A percentile compares a stretch with the other conserved stretches of the same genome.
Evolutionary conservation across 257 asterid genomes (phyloP).

Genomic region (Solanum medicagineum): DNA sequence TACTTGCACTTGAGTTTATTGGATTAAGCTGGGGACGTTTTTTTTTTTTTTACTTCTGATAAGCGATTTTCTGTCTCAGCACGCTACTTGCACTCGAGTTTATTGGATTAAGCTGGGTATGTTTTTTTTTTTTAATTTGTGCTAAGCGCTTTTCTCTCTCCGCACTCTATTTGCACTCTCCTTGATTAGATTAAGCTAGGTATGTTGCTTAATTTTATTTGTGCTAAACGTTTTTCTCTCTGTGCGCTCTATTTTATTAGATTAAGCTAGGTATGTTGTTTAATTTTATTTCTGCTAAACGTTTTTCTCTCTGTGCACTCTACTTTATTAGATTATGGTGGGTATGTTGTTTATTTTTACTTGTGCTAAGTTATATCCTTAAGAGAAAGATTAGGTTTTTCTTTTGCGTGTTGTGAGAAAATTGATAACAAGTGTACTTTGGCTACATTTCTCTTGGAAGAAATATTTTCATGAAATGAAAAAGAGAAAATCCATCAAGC

Average conservation of each 20-base stretch:
- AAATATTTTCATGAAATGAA: background rate
- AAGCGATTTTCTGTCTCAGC: background rate
- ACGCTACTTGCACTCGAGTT: fast-evolving
- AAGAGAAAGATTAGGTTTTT: background rate
- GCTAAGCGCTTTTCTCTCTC: background rate
- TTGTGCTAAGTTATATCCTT: background rate
- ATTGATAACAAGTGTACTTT: background rate
- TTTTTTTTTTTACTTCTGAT: background rate
- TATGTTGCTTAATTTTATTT: background rate
- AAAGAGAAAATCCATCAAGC: slow-evolving; percentile 2
- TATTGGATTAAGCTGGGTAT: background rate
- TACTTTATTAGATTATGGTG: background rate
- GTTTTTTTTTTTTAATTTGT: background rate
- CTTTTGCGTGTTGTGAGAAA: background rate
- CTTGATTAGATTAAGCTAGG: background rate
- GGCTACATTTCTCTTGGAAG: background rate
- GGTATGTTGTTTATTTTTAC: background rate
- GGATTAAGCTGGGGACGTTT: background rate
- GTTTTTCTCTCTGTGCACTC: background rate
- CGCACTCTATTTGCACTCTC: background rate
- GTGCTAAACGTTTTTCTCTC: background rate
- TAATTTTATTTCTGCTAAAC: background rate
- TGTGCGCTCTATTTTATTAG: background rate
- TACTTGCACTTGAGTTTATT: background rate
- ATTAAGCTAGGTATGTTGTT: background rate